A percentile compares a stretch with the other conserved stretches of the same genome.
Evolutionary conservation across 345 rosid genomes (phyloP).

Genomic region (Hirschfeldia incana): DNA sequence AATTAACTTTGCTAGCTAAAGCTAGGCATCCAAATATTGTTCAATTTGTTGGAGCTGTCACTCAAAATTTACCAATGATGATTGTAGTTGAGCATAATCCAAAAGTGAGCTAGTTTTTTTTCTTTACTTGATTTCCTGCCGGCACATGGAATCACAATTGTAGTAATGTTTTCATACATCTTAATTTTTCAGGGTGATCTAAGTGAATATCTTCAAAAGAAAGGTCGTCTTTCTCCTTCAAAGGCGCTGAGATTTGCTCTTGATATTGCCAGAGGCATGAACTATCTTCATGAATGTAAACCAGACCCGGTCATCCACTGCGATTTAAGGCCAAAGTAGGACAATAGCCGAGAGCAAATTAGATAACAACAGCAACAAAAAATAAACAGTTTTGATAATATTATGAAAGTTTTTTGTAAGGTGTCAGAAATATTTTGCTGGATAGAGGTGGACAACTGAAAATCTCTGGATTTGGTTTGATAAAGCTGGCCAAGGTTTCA

Average conservation of each 20-base stretch:
- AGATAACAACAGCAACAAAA: neutral
- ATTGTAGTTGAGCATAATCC: constrained; percentile 82
- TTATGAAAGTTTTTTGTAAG: constrained; percentile 78
- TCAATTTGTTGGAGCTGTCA: constrained; percentile 98
- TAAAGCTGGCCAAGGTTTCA: constrained; percentile 56
- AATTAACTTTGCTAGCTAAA: constrained; percentile 79
- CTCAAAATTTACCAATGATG: constrained; percentile 98
- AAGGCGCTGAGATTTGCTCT: constrained; percentile 39
- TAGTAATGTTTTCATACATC: constrained; percentile 2
- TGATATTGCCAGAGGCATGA: constrained; percentile 72
- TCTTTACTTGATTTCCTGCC: constrained; percentile 1
- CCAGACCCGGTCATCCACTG: constrained; percentile 91
- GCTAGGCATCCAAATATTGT: constrained; percentile 96
- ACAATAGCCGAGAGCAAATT: constrained; percentile 32
- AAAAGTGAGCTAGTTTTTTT: constrained; percentile 45
- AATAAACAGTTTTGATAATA: constrained; percentile 34
- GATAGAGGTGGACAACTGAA: constrained; percentile 85
- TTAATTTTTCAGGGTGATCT: constrained; percentile 72
- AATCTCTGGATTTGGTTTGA: constrained; percentile 86
- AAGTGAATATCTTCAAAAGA: constrained; percentile 74
- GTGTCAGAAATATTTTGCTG: constrained; percentile 99
- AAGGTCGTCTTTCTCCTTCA: constrained; percentile 54
- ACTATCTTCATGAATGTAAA: constrained; percentile 73
- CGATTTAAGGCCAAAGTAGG: constrained; percentile 93
- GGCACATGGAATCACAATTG: neutral